These are phyloP conservation scores for Xylaria grammica DNA, from an alignment of 495 filamentous ascomycete species.

Conservation along the genomic window DNA sequence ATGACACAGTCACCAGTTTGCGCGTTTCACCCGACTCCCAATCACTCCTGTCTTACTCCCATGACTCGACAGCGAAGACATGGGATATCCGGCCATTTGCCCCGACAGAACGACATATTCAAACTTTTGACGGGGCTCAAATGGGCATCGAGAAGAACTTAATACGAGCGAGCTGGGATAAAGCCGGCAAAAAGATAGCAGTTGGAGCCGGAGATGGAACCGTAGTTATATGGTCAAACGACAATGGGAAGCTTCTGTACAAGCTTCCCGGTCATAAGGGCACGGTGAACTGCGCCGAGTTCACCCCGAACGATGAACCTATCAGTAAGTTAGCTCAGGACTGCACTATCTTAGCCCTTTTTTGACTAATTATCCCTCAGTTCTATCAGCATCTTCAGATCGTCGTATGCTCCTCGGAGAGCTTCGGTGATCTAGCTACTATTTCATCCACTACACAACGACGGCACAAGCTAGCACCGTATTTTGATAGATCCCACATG, in stretches of 20 bases:
- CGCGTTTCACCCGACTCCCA: conserved; percentile 90
- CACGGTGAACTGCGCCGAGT: conserved; percentile 92
- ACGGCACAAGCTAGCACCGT: not conserved
- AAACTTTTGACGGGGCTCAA: conserved; percentile 87
- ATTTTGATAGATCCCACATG: not conserved
- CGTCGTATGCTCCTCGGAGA: conserved; percentile 79
- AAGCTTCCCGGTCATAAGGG: conserved; percentile 96
- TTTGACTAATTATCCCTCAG: conserved; percentile 52
- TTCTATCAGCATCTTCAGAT: conserved; percentile 86
- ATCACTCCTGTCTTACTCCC: conserved; percentile 86
- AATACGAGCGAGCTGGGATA: conserved; percentile 88
- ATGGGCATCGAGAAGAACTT: conserved; percentile 91
- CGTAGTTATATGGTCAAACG: conserved; percentile 86
- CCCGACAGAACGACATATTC: conserved; percentile 79
- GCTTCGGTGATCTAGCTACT: conserved; percentile 16
- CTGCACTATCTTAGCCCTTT: not conserved
- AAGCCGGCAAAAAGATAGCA: conserved; percentile 82
- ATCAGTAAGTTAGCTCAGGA: conserved; percentile 75
- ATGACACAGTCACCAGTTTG: conserved; percentile 89
- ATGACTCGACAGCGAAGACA: conserved; percentile 90
- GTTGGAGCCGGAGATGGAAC: conserved; percentile 90
- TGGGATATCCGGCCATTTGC: conserved; percentile 98
- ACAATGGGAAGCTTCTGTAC: conserved; percentile 84
- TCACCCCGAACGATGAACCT: conserved; percentile 80
- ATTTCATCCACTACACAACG: not conserved